A percentile compares a stretch with the other conserved stretches of the same genome.
phyloP scores from a whole-genome alignment of 495 filamentous ascomycete species.

The Corynascus novoguineensis region DNA sequence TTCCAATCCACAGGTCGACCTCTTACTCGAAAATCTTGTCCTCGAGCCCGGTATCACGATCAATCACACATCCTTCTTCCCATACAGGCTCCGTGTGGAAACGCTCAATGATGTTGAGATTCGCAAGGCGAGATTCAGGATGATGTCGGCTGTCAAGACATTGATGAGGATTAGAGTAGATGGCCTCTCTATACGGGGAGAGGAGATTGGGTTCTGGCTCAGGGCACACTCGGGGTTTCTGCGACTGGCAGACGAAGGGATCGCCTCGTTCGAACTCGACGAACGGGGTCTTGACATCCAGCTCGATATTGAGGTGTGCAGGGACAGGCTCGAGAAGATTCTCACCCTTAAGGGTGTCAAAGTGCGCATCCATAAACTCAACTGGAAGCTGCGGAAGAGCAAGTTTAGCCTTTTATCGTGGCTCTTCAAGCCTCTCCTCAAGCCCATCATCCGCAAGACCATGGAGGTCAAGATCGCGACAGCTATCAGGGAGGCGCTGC shows the following conservation, averaged over 20 bases:
- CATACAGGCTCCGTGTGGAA: constrained; percentile 72
- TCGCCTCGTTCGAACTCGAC: constrained; percentile 79
- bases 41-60: constrained; percentile 82
- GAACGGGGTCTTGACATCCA: constrained; percentile 80
- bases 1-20: constrained; percentile 72
- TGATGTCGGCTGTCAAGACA: constrained; percentile 58
- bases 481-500: constrained; percentile 61
- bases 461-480: constrained; percentile 73
- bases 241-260: constrained; percentile 70
- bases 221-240: constrained; percentile 61
- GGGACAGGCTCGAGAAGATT: constrained; percentile 69
- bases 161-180: constrained; percentile 69
- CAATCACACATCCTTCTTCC: constrained; percentile 83
- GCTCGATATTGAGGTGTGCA: constrained; percentile 73
- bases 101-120: constrained; percentile 84
- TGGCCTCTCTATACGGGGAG: constrained; percentile 73
- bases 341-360: constrained; percentile 68
- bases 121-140: constrained; percentile 68
- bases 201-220: constrained; percentile 77
- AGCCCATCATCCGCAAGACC: constrained; percentile 69
- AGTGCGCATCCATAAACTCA: constrained; percentile 80
- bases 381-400: constrained; percentile 67
- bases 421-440: constrained; percentile 79
- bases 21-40: constrained; percentile 84
- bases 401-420: constrained; percentile 72